Percentiles rank a stretch among this genome's conserved stretches.
These are phyloP conservation scores for Retiboletus flavoniger DNA, from an alignment of 1,284 basidiomycete species.

Conservation along the genomic window DNA sequence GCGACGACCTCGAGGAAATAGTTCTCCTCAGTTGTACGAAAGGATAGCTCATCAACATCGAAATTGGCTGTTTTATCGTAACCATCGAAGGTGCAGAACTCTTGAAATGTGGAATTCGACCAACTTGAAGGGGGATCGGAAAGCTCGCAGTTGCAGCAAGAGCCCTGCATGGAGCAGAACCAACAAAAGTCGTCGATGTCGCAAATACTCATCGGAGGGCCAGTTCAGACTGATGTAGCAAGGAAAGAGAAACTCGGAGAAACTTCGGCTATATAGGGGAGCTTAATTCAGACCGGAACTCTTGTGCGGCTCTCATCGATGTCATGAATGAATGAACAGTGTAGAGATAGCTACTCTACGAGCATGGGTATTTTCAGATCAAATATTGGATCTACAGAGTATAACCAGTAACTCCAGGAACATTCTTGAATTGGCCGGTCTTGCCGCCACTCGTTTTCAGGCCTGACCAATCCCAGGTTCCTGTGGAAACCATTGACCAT, in stretches of 20 bases:
- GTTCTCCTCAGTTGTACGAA: background rate
- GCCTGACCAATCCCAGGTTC: conserved; percentile 53
- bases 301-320: background rate
- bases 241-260: background rate
- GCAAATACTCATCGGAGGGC: conserved; percentile 8
- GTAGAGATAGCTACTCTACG: too few relatives aligned
- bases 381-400: conserved; percentile 22
- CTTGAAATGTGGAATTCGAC: conserved; percentile 8
- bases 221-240: background rate
- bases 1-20: background rate
- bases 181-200: conserved; percentile 7
- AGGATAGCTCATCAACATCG: background rate
- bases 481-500: conserved; percentile 24
- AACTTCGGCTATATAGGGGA: background rate
- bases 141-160: conserved; percentile 9
- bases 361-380: background rate
- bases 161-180: conserved; percentile 4
- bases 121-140: conserved; percentile 10
- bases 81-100: conserved; percentile 2
- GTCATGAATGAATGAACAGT: background rate
- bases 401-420: conserved; percentile 37
- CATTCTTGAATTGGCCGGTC: conserved; percentile 41
- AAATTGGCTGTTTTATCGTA: background rate
- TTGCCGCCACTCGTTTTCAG: conserved; percentile 47
- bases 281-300: background rate